These are phyloP conservation scores for Limnomonas spitsbergensis DNA, from an alignment of 139 green algal genomes.

Conservation along the genomic window DNA sequence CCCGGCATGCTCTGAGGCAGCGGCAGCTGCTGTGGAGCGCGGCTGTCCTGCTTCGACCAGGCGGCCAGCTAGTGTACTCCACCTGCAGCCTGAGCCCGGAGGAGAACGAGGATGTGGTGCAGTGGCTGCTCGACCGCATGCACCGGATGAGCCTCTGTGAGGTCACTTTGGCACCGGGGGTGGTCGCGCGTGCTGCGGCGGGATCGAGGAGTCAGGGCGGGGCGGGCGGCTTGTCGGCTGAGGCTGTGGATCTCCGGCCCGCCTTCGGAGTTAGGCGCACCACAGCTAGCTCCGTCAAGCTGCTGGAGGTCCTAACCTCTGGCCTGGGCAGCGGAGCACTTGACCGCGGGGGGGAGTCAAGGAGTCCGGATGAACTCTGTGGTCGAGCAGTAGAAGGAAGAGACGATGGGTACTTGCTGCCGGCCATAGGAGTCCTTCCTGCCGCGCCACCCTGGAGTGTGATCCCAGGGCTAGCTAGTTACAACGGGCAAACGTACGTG, in stretches of 20 bases:
- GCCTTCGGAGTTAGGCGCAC: no score
- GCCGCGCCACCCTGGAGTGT: neutral
- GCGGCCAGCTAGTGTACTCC: slow-evolving; percentile 82
- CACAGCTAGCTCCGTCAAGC: no score
- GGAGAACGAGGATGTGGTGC: slow-evolving; percentile 13
- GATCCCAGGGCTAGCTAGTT: neutral
- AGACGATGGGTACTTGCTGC: neutral
- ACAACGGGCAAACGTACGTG: neutral
- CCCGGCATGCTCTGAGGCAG: slow-evolving; percentile 38
- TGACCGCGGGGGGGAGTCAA: neutral
- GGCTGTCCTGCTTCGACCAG: slow-evolving; percentile 64
- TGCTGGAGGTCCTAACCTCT: neutral
- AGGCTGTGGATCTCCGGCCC: neutral
- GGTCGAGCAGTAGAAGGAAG: neutral
- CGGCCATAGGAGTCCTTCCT: neutral
- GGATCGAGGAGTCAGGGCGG: neutral
- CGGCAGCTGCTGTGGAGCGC: slow-evolving; percentile 63
- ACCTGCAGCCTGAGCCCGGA: slow-evolving; percentile 41
- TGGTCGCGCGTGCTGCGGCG: neutral
- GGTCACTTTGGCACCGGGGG: neutral
- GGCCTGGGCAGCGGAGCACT: neutral
- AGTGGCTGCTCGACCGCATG: neutral
- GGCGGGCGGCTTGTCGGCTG: neutral
- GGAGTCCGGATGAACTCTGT: slow-evolving; percentile 1
- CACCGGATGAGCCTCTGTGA: neutral